Percentiles rank a stretch among this genome's conserved stretches.
Conservation (phyloP, 305 asterid genomes). For the Fraxinus dipetala region DNA sequence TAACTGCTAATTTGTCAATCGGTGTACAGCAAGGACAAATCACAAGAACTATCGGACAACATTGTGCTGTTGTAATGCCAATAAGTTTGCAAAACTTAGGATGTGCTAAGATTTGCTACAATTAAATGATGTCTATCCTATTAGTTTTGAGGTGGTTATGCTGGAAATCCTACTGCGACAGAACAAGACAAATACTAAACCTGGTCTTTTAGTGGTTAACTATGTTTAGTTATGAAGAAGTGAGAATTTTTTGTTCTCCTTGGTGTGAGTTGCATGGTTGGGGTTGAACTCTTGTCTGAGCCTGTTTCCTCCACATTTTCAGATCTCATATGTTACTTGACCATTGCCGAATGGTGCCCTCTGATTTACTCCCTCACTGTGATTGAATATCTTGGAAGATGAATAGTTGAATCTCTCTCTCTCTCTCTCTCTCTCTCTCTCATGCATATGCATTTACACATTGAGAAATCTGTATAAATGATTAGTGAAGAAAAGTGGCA, state of each 20-base stretch:
- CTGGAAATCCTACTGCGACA: background rate
- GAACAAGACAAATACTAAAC: background rate
- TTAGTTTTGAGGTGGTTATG: background rate
- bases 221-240: background rate
- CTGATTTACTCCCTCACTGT: background rate
- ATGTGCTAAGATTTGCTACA: slow-evolving; percentile 3
- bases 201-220: background rate
- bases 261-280: background rate
- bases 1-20: background rate
- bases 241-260: background rate
- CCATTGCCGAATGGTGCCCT: background rate
- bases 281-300: background rate
- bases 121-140: background rate
- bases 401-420: background rate
- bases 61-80: background rate
- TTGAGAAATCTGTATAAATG: background rate
- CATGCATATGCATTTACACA: background rate
- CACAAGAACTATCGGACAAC: background rate
- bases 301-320: background rate
- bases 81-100: background rate
- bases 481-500: background rate
- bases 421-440: background rate
- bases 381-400: background rate
- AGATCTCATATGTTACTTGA: background rate
- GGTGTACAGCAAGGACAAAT: background rate